Base-by-base conservation (phyloP, 306 rosid genomes). In the Crotalaria pallida region DNA sequence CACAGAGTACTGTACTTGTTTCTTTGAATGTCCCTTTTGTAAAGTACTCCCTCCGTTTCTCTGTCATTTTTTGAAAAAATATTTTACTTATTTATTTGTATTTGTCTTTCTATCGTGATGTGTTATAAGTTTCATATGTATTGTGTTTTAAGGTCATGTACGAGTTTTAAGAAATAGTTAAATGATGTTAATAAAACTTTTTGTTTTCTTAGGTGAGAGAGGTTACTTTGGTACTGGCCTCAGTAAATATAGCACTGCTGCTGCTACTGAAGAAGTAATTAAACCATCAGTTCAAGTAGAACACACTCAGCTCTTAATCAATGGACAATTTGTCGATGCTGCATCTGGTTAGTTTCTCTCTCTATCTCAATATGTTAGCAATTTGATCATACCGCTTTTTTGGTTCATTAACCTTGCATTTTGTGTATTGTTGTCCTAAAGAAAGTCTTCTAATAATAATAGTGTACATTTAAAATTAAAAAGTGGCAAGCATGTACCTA, bases 251-350 rank as follows among this genome's bases (percentile, higher is more conserved):
- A 83, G 96, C 82, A 88, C 90, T 61, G 82, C 84, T 57, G 33
- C 88, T 59, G 87, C 85, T 6, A 15, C 51, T 74, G 92, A 86
- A 81, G 84, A 79, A 15, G 85, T 84, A 10, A 80, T 91, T 34
- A 73, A 43, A 77, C 92, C 97, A 6, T 4, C 86, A 10, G 76
- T 84, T 49, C 10, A 64, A 38, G 69, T 91, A 31, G 69, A 83
- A 10, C 23, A 83, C 34, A 83, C 84, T 5, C 86, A 86, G 79
- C 88, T 91, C 71, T 67, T 91, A 51, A 91, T 91, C 23, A 44
- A 77, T 77, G 97, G 97, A 17, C 69, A 86, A 64, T 88, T 88
- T 53, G 88, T 86, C 3, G 84, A 91, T 78, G 68, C 96, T 3
- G 90, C 86, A 6, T 81, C 91, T 27, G 97, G 97, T 90, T 52